A percentile compares a stretch with the other conserved stretches of the same genome.
phyloP scores from a whole-genome alignment of 2,329 filamentous ascomycete species.

The Zasmidium citrigriseum region DNA sequence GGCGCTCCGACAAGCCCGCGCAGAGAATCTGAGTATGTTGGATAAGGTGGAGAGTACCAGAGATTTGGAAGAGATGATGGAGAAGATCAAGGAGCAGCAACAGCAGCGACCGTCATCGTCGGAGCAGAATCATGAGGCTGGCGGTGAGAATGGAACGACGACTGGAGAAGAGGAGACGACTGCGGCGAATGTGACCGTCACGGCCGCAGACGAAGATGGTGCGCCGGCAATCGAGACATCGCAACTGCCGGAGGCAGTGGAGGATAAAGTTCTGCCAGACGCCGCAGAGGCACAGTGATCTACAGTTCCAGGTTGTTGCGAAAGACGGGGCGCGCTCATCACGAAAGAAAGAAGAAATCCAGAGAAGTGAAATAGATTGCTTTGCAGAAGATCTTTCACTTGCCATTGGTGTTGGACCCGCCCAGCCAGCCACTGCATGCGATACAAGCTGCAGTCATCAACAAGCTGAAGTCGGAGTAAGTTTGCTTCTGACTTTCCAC shows the following conservation, averaged over 20 bases:
- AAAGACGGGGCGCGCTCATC: too few relatives aligned
- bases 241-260: neutral
- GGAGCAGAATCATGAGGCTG: conserved; percentile 13
- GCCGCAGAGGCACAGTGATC: conserved; percentile 6
- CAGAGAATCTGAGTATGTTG: conserved; percentile 72
- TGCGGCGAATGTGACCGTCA: conserved; percentile 2
- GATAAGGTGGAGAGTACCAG: conserved; percentile 86
- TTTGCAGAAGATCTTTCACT: too few relatives aligned
- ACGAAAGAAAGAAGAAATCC: too few relatives aligned
- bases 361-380: too few relatives aligned
- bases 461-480: too few relatives aligned
- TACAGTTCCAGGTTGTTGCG: too few relatives aligned
- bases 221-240: neutral
- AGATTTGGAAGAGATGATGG: conserved; percentile 54
- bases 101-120: neutral
- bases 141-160: conserved; percentile 16
- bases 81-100: conserved; percentile 3
- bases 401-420: too few relatives aligned
- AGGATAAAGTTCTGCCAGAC: neutral
- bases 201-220: conserved; percentile 2
- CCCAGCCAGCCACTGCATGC: too few relatives aligned
- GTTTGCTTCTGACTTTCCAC: too few relatives aligned
- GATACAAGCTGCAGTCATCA: too few relatives aligned
- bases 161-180: conserved; percentile 11
- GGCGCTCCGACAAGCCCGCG: conserved; percentile 76